These are phyloP conservation scores for Mucor circinelloides DNA, from an alignment of 371 early-diverging fungal species.

Conservation along the genomic window DNA sequence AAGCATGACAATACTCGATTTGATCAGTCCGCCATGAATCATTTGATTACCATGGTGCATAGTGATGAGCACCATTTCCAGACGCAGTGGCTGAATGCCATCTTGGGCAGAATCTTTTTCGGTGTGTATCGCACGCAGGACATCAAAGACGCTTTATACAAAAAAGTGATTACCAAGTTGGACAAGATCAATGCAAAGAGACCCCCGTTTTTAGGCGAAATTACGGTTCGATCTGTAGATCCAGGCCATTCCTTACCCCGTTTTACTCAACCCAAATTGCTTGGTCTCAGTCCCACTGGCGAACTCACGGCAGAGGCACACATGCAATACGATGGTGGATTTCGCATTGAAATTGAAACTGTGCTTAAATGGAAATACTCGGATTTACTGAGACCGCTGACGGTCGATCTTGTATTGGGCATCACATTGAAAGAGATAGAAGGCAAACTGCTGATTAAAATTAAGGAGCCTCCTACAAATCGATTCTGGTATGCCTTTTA, in stretches of 20 bases:
- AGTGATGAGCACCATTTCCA: slow-evolving; percentile 67
- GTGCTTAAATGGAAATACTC: slow-evolving; percentile 59
- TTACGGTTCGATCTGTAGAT: slow-evolving; percentile 76
- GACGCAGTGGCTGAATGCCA: slow-evolving; percentile 89
- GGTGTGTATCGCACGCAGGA: slow-evolving; percentile 70
- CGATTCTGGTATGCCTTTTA: slow-evolving; percentile 91
- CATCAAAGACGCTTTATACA: slow-evolving; percentile 60
- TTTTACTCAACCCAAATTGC: slow-evolving; percentile 76
- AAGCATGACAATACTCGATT: slow-evolving; percentile 49
- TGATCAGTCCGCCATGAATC: slow-evolving; percentile 58
- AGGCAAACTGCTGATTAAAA: slow-evolving; percentile 76
- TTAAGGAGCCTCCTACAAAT: slow-evolving; percentile 87
- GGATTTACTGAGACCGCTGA: slow-evolving; percentile 63
- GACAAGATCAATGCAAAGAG: slow-evolving; percentile 68
- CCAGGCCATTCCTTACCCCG: slow-evolving; percentile 82
- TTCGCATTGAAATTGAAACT: slow-evolving; percentile 74
- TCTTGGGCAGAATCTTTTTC: slow-evolving; percentile 81
- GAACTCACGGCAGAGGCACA: slow-evolving; percentile 76
- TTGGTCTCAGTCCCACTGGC: slow-evolving; percentile 69
- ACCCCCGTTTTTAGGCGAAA: slow-evolving; percentile 81
- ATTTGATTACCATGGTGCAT: slow-evolving; percentile 57
- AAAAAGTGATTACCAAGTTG: slow-evolving; percentile 68
- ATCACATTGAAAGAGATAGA: slow-evolving; percentile 70
- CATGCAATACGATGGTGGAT: slow-evolving; percentile 79
- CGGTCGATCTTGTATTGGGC: slow-evolving; percentile 77